Evolutionary conservation across 306 rosid species (phyloP), one percentile per base, ranked within the genome.

Genomic region (Biancaea sappan): DNA sequence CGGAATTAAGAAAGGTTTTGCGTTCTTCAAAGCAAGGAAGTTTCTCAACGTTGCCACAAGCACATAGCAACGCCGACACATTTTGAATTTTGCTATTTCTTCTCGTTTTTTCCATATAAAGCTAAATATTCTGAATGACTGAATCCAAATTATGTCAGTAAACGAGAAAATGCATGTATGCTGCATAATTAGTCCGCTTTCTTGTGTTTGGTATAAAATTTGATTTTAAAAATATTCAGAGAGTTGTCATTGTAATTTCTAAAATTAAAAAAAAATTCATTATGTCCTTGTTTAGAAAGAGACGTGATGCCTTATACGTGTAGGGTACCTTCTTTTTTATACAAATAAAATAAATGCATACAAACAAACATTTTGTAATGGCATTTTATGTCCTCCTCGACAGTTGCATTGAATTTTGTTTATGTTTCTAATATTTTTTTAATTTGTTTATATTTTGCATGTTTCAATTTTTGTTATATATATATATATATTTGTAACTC

Each of bases 1-100:
- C 0, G 24, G 29, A n/a, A n/a, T n/a, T n/a, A 59, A 29, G 29
- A 59, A 61, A 61, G 40, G 32, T 28, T 34, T 34, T 41, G 8
- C 38, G 3, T 22, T 29, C 63, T 38, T 62, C 66, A 71, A 71
- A 29, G 16, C 15, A 31, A 64, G 31, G 59, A 72, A 64, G 59
- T 44, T 79, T 72, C 54, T 24, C 72, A 44, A 52, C 38, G 3
- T 78, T 71, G 32, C 41, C 52, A 16, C 4, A 12, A 52, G 48
- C 72, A 40, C 34, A 24, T 1, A 19, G 2, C 13, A 46, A 21
- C 8, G 37, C 69, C 77, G 61, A 60, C 47, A n/a, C 26, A 40
- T 40, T 57, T 38, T 19, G 0, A 16, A n/a, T 43, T 26, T 66
- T 43, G 8, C 6, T 14, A 29, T 71, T 35, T 11, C 19, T 37